Evolutionary conservation across 2,329 filamentous ascomycete species (phyloP).

Genomic region (Fusarium sp.): DNA sequence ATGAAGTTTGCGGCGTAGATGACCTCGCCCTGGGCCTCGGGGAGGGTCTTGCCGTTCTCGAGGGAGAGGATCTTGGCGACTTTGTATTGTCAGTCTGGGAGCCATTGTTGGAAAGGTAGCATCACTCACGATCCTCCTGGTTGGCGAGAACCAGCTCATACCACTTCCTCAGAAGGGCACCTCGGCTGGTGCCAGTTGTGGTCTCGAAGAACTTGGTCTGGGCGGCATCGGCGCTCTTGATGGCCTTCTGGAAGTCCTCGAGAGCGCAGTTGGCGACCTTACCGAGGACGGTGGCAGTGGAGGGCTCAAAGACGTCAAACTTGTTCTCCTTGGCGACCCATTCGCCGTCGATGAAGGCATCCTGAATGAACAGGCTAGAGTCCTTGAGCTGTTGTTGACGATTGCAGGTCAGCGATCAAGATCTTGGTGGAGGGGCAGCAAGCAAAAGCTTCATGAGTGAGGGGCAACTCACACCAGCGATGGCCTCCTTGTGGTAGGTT

Average conservation of each 20-base stretch:
- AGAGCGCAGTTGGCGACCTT: slow-evolving; percentile 44
- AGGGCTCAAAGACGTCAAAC: slow-evolving; percentile 46
- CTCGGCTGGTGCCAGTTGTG: slow-evolving; percentile 44
- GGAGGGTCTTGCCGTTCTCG: slow-evolving; percentile 68
- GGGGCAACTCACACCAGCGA: slow-evolving; percentile 40
- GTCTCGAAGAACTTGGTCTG: slow-evolving; percentile 42
- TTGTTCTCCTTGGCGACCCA: slow-evolving; percentile 46
- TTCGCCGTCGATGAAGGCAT: slow-evolving; percentile 45
- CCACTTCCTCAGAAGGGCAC: slow-evolving; percentile 45
- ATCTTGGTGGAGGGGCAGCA: neutral
- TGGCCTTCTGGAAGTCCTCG: slow-evolving; percentile 43
- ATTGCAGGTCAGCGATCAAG: slow-evolving; percentile 20
- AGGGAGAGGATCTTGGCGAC: slow-evolving; percentile 54
- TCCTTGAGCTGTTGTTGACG: slow-evolving; percentile 39
- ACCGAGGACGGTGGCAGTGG: slow-evolving; percentile 43
- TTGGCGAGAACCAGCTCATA: slow-evolving; percentile 43
- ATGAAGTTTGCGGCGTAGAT: slow-evolving; percentile 66
- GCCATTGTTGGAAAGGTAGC: neutral
- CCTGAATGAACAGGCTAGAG: slow-evolving; percentile 44
- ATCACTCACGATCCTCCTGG: slow-evolving; percentile 43
- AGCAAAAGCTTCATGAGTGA: slow-evolving; percentile 28
- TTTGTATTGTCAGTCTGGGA: slow-evolving; percentile 2
- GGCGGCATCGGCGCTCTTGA: slow-evolving; percentile 42
- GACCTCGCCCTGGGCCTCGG: slow-evolving; percentile 65
- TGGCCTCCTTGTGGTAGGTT: slow-evolving; percentile 45